Evolutionary conservation across 2,329 filamentous ascomycete genomes (phyloP).

Genomic region (Aphanoascus verrucosus): DNA sequence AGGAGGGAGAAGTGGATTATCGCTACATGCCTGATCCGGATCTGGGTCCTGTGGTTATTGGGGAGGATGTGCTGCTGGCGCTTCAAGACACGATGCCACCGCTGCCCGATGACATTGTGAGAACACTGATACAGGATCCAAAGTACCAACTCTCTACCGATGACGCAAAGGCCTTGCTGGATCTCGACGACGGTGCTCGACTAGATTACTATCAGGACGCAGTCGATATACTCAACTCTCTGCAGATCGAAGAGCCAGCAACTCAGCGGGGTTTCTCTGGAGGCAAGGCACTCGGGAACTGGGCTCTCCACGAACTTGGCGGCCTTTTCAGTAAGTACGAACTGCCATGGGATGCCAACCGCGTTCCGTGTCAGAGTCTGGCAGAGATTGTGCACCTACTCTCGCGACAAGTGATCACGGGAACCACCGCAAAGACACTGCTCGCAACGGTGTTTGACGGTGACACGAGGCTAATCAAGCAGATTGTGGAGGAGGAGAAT

Average conservation of each 20-base stretch:
- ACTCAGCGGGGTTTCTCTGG: slow-evolving; percentile 16
- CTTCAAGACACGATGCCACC: slow-evolving; percentile 55
- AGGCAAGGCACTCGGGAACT: slow-evolving; percentile 49
- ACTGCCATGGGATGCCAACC: slow-evolving; percentile 30
- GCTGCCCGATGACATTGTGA: slow-evolving; percentile 60
- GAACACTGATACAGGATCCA: slow-evolving; percentile 45
- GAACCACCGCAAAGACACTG: slow-evolving; percentile 50
- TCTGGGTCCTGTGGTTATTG: slow-evolving; percentile 67
- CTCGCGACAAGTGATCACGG: slow-evolving; percentile 38
- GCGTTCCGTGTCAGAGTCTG: slow-evolving; percentile 34
- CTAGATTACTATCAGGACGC: slow-evolving; percentile 62
- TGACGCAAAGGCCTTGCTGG: slow-evolving; percentile 70
- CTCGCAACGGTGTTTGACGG: slow-evolving; percentile 46
- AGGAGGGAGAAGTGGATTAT: slow-evolving; percentile 96
- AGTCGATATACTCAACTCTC: slow-evolving; percentile 28
- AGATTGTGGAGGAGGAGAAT: slow-evolving; percentile 48
- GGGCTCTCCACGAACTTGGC: slow-evolving; percentile 67
- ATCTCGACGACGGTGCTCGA: slow-evolving; percentile 65
- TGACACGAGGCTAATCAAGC: slow-evolving; percentile 38
- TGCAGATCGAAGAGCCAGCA: slow-evolving; percentile 18
- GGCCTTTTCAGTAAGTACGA: slow-evolving; percentile 49
- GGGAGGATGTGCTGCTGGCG: slow-evolving; percentile 54
- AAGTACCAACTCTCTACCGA: slow-evolving; percentile 63
- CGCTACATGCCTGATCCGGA: slow-evolving; percentile 98
- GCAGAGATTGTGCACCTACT: slow-evolving; percentile 38